Evolutionary conservation across 2,329 filamentous ascomycete species (phyloP).

Genomic region (Zopfia rhizophila): DNA sequence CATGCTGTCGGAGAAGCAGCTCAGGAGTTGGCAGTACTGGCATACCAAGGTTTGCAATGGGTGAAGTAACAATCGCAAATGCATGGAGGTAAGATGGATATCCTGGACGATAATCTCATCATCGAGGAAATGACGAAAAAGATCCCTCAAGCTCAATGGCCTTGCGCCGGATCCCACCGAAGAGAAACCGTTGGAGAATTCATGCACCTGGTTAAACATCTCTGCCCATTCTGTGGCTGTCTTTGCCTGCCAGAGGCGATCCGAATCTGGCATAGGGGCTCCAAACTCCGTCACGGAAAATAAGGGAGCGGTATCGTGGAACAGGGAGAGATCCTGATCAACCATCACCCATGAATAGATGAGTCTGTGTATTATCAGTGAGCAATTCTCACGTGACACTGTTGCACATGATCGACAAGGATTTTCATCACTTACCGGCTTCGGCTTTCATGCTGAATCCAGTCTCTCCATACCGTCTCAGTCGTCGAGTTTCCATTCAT

Average conservation of each 20-base stretch:
- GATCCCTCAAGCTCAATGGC: conserved; percentile 69
- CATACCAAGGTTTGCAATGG: conserved; percentile 73
- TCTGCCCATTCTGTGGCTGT: conserved; percentile 69
- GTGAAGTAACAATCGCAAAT: conserved; percentile 74
- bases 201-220: conserved; percentile 68
- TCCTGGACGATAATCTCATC: conserved; percentile 68
- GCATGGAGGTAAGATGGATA: conserved; percentile 64
- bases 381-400: conserved; percentile 33
- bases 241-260: conserved; percentile 71
- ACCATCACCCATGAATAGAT: conserved; percentile 82
- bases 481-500: conserved; percentile 56
- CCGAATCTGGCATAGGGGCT: conserved; percentile 71
- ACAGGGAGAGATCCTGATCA: conserved; percentile 68
- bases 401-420: conserved; percentile 20
- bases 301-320: conserved; percentile 56
- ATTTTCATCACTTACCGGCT: conserved; percentile 62
- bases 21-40: conserved; percentile 72
- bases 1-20: conserved; percentile 70
- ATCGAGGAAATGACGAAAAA: conserved; percentile 75
- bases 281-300: conserved; percentile 73
- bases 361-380: conserved; percentile 58
- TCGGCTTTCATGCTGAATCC: conserved; percentile 72
- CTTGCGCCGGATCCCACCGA: conserved; percentile 64
- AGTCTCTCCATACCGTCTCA: conserved; percentile 69
- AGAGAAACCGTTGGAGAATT: conserved; percentile 63